phyloP scores from a whole-genome alignment of 148 eudicot species.

The Rhododendron williamsianum region DNA sequence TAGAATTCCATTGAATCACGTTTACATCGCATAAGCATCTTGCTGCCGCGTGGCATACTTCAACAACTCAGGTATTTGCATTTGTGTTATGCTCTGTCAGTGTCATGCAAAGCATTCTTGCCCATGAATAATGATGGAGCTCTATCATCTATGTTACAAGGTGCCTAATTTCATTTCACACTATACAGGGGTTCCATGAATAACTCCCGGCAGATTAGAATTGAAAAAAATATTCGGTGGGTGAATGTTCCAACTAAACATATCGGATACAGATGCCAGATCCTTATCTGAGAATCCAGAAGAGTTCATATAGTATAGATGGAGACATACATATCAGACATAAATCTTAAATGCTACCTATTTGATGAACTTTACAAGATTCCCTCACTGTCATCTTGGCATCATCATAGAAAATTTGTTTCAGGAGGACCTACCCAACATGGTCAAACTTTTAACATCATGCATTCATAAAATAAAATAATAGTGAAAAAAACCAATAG shows the following conservation, averaged over 20 bases:
- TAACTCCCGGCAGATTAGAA: neutral
- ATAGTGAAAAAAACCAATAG: neutral
- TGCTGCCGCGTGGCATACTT: neutral
- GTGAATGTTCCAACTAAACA: neutral
- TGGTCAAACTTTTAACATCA: neutral
- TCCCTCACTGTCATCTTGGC: neutral
- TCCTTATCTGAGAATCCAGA: neutral
- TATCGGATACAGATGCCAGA: neutral
- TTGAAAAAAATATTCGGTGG: neutral
- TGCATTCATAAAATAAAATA: neutral
- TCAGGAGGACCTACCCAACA: neutral
- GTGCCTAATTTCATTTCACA: neutral
- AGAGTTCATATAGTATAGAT: neutral
- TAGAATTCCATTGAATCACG: neutral
- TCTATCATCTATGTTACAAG: neutral
- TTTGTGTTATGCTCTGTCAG: neutral
- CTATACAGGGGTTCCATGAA: neutral
- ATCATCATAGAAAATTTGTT: neutral
- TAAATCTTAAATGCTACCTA: neutral
- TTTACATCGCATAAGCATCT: neutral
- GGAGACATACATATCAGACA: neutral
- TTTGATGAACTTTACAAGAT: neutral
- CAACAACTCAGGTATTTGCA: neutral
- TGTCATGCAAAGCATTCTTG: neutral
- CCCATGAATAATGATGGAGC: neutral